These are phyloP conservation scores for Geosmithia morbida DNA, from an alignment of 2,329 filamentous ascomycete species.

Conservation along the genomic window DNA sequence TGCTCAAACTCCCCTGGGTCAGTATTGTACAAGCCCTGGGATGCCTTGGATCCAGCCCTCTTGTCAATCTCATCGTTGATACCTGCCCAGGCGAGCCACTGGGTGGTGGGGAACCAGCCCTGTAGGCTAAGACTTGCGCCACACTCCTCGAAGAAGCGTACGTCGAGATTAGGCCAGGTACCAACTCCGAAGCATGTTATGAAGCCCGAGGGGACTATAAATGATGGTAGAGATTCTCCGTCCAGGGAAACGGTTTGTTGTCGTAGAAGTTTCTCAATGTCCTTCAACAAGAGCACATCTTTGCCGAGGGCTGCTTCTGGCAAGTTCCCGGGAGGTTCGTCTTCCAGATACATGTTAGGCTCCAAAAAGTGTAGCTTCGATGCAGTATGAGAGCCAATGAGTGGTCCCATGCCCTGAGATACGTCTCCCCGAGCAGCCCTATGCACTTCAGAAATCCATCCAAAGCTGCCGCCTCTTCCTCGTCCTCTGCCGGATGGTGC, in stretches of 20 bases:
- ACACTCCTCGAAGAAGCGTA: background rate
- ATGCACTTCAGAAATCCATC: background rate
- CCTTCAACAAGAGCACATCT: background rate
- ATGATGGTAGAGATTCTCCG: background rate
- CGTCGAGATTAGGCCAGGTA: background rate
- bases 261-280: background rate
- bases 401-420: background rate
- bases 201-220: background rate
- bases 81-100: slow-evolving; percentile 18
- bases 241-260: background rate
- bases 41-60: slow-evolving; percentile 2
- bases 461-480: background rate
- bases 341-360: slow-evolving; percentile 24
- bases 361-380: slow-evolving; percentile 20
- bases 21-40: background rate
- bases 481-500: background rate
- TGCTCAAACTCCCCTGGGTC: background rate
- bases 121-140: slow-evolving; percentile 23
- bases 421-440: background rate
- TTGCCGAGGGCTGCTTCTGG: background rate
- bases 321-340: slow-evolving; percentile 7
- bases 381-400: background rate
- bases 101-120: slow-evolving; percentile 26
- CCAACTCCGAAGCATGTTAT: background rate
- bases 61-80: slow-evolving; percentile 14